Base-by-base conservation (phyloP, 192 early-diverging fungal species). In the Neocallimastix lanati region DNA sequence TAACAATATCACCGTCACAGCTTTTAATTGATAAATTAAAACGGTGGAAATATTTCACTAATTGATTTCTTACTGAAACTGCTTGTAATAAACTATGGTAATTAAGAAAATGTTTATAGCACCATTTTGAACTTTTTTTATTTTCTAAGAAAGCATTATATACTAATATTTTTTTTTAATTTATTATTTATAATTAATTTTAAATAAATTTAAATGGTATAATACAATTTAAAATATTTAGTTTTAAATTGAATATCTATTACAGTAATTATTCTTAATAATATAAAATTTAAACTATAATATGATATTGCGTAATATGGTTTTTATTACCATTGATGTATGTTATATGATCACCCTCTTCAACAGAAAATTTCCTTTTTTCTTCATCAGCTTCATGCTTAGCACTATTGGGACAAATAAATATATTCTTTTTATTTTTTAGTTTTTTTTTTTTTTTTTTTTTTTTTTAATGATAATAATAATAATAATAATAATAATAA, bases 301-400 rank as follows among this genome's bases (percentile, higher is more conserved):
- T n/a, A n/a, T n/a, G n/a, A n/a, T n/a, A n/a, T n/a, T n/a, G n/a
- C n/a, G n/a, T n/a, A n/a, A n/a, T n/a, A n/a, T n/a, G n/a, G n/a
- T 3, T 16, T 15, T 78, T 12, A 77, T 25, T 81, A 86, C 86
- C 82, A 76, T 89, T 89, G 29, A 90, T 76, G 5, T 88, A 81
- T 0, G 86, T 89, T 13, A 93, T 80, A 78, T 88, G 88, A 77
- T 92, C 91, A 13, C 93, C 94, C 83, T 95, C 94, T 77, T 91
- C 84, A 12, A 90, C 94, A 29, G 91, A 84, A 84, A 94, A 94
- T 80, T 90, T 89, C 77, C 91, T 84, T 80, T 88, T 86, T 78
- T 89, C 87, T 28, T 90, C 88, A 29, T 89, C 87, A 2, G 89
- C 81, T 3, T 85, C 83, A 79, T 82, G 2, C 50, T 77, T 38